Evolutionary conservation across 169 alveolate genomes (phyloP).

Genomic region (Blepharisma undulans): DNA sequence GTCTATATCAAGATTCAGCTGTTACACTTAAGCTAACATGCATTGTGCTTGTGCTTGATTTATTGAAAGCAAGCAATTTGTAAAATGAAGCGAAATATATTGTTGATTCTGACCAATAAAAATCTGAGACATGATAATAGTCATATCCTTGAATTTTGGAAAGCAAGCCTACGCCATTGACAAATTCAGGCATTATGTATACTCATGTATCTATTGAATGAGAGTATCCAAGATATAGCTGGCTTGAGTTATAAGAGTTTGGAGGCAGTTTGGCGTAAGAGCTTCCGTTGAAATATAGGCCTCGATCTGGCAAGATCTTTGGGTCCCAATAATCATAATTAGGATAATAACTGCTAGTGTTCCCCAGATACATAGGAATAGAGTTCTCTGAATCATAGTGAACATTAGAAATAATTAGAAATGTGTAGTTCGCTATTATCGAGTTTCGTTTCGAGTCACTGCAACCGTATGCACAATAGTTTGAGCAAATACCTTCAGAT

Average conservation of each 20-base stretch:
- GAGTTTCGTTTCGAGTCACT: no score
- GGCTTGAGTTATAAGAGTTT: background rate
- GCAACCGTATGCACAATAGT: background rate
- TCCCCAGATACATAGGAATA: background rate
- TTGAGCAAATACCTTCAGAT: background rate
- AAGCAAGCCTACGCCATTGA: no score
- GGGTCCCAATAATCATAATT: background rate
- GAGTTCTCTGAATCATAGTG: background rate
- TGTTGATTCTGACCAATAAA: no score
- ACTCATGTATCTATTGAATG: no score
- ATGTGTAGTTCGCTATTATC: background rate
- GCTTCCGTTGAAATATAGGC: background rate
- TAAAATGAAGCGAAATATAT: no score
- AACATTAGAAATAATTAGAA: background rate
- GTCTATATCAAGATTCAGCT: no score
- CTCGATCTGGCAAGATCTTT: background rate
- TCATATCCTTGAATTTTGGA: no score
- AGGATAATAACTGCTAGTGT: background rate
- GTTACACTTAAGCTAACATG: no score
- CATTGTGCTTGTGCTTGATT: no score
- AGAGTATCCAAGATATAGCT: background rate
- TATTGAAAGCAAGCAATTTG: no score
- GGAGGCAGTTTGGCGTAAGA: background rate
- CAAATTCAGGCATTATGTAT: no score
- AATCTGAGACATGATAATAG: no score